Conservation (phyloP, 208 protist genomes). For the Trypanosomatidae sp. region DNA sequence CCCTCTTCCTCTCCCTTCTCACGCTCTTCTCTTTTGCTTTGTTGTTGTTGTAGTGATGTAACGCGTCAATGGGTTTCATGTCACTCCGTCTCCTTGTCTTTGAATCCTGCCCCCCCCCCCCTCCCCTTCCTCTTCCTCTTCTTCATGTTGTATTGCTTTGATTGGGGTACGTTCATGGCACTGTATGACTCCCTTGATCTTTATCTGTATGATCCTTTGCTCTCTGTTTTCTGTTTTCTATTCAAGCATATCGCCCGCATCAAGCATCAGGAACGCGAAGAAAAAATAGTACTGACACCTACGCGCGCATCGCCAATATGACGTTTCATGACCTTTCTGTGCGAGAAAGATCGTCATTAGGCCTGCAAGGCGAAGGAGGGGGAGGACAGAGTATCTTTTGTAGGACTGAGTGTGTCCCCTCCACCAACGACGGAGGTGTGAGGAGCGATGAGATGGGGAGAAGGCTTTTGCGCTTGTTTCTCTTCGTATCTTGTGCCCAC, state of each 20-base stretch:
- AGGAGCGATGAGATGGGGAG: background rate
- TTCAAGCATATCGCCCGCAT: background rate
- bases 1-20: slow-evolving; percentile 1
- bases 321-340: background rate
- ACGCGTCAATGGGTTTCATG: background rate
- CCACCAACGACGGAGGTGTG: background rate
- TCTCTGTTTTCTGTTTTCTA: background rate
- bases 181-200: background rate
- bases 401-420: background rate
- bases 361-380: background rate
- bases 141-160: too few relatives aligned
- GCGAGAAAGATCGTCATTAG: background rate
- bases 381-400: background rate
- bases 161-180: too few relatives aligned
- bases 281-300: background rate
- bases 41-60: background rate
- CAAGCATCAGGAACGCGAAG: background rate
- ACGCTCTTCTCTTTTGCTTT: background rate
- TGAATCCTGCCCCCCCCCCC: background rate
- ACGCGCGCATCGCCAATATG: background rate
- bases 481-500: background rate
- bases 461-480: background rate
- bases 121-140: background rate
- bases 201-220: background rate
- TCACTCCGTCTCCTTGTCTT: background rate